Evolutionary conservation across 164 flowering plant genomes (phyloP).

Genomic region (Annona cherimola): DNA sequence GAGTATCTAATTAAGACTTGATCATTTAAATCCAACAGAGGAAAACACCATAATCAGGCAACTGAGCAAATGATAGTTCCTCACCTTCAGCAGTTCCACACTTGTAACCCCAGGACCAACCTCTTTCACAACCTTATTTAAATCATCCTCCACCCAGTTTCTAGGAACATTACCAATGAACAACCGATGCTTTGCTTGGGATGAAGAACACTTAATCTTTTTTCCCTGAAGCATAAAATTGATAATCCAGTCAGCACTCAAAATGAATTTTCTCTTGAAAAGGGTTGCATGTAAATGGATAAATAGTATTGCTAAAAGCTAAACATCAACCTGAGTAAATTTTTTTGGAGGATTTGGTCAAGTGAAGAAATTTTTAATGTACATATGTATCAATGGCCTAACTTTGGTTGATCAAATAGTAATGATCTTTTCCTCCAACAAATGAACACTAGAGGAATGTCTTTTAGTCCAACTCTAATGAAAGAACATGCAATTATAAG

Average conservation of each 20-base stretch:
- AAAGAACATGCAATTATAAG: neutral
- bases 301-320: neutral
- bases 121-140: conserved; percentile 49
- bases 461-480: neutral
- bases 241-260: neutral
- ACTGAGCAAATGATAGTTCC: neutral
- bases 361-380: neutral
- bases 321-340: neutral
- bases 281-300: neutral
- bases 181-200: conserved; percentile 81
- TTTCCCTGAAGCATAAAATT: conserved; percentile 46
- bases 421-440: neutral
- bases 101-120: conserved; percentile 76
- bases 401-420: neutral
- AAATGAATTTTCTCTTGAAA: neutral
- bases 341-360: neutral
- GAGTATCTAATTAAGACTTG: too few species aligned
- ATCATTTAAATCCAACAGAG: neutral
- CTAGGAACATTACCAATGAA: conserved; percentile 87
- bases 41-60: neutral
- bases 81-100: conserved; percentile 73
- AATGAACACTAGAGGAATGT: neutral
- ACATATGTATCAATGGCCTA: neutral
- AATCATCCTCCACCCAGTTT: conserved; percentile 67
- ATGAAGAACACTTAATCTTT: conserved; percentile 66